Evolutionary conservation across 1,139 yeast species (phyloP).

Genomic region (Blastobotrys elegans): DNA sequence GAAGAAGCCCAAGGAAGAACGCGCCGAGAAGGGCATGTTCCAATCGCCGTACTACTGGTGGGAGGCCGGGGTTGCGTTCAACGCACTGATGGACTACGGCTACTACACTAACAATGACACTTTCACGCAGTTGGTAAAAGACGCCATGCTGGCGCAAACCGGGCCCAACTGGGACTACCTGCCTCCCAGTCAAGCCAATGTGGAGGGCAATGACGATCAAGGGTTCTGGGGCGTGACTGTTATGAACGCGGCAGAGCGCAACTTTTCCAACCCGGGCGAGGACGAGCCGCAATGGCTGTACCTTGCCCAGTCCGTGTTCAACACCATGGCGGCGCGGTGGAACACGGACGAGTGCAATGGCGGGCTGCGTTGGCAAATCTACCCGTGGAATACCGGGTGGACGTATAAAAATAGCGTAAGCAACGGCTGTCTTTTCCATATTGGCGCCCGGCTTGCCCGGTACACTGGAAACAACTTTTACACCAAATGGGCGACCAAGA

Average conservation of each 20-base stretch:
- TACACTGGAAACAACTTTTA: slow-evolving; percentile 67
- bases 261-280: slow-evolving; percentile 65
- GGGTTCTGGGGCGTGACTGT: slow-evolving; percentile 95
- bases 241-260: slow-evolving; percentile 89
- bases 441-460: slow-evolving; percentile 80
- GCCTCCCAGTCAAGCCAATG: slow-evolving; percentile 83
- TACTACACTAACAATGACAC: slow-evolving; percentile 68
- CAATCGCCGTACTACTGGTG: slow-evolving; percentile 91
- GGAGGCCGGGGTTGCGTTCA: slow-evolving; percentile 99
- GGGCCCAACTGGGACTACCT: slow-evolving; percentile 74
- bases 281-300: slow-evolving; percentile 63
- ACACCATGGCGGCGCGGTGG: slow-evolving; percentile 89
- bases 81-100: slow-evolving; percentile 74
- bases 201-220: slow-evolving; percentile 97
- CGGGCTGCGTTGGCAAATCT: slow-evolving; percentile 93
- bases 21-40: slow-evolving; percentile 68
- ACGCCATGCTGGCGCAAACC: slow-evolving; percentile 66
- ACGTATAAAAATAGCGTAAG: slow-evolving; percentile 84
- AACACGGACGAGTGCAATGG: slow-evolving; percentile 69
- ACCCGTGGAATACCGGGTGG: slow-evolving; percentile 87
- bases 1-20: not conserved
- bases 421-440: slow-evolving; percentile 79
- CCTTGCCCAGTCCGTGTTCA: slow-evolving; percentile 74
- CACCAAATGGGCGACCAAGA: slow-evolving; percentile 68
- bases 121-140: slow-evolving; percentile 51